These are phyloP conservation scores for Actinomortierella wolfii DNA, from an alignment of 371 early-diverging fungal genomes.

Conservation along the genomic window DNA sequence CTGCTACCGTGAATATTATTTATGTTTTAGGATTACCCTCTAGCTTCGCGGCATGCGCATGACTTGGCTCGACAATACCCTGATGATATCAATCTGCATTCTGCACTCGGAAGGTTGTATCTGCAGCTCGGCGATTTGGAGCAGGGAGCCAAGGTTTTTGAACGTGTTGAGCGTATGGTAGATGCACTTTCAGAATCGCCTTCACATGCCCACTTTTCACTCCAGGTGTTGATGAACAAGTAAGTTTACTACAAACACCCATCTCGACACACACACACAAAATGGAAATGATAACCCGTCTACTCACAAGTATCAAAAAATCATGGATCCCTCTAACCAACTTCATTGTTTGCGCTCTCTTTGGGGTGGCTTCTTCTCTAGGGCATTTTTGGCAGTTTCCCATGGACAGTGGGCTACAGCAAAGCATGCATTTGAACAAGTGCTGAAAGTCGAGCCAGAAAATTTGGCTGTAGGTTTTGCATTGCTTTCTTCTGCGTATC, in stretches of 20 bases:
- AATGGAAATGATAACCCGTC: too few relatives aligned
- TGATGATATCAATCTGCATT: constrained; percentile 52
- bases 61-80: constrained; percentile 32
- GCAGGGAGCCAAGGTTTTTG: constrained; percentile 50
- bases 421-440: constrained; percentile 49
- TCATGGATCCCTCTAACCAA: too few relatives aligned
- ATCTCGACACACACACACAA: too few relatives aligned
- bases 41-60: constrained; percentile 49
- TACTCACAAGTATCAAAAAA: too few relatives aligned
- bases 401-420: constrained; percentile 61
- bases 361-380: neutral
- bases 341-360: neutral
- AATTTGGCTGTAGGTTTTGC: constrained; percentile 49
- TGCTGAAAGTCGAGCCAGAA: constrained; percentile 53
- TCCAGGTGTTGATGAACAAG: constrained; percentile 54
- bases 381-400: constrained; percentile 54
- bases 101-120: constrained; percentile 59
- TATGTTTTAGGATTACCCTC: constrained; percentile 56
- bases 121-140: constrained; percentile 61
- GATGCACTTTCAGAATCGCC: constrained; percentile 16
- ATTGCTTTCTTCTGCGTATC: neutral
- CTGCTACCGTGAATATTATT: too few relatives aligned
- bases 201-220: constrained; percentile 29
- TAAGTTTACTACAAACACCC: too few relatives aligned
- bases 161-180: constrained; percentile 43